Evolutionary conservation across 2,329 filamentous ascomycete genomes (phyloP), one percentile per base, ranked within the genome.

Genomic region (Cladorrhinum sp.): DNA sequence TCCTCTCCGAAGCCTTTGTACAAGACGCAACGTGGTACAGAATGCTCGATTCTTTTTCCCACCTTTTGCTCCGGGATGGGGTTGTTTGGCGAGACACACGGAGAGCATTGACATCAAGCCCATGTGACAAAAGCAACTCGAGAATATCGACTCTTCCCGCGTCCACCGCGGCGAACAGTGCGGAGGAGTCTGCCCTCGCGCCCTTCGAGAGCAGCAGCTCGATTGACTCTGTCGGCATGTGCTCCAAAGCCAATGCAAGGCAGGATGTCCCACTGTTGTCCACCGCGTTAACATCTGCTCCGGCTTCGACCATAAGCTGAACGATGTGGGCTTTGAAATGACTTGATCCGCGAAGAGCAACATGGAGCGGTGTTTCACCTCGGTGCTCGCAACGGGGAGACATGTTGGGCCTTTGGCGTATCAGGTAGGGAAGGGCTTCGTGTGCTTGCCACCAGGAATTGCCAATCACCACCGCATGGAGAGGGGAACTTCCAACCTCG

Each of bases 361-460:
- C 56, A 18, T 61, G 58, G 36, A 65, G 24, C 7, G 63, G 46
- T 9, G 63, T 63, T 3, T n/a, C n/a, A n/a, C n/a, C n/a, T n/a
- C n/a, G n/a, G n/a, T n/a, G n/a, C n/a, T n/a, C n/a, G n/a, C n/a
- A n/a, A n/a, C n/a, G n/a, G n/a, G n/a, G n/a, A n/a, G n/a, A n/a
- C n/a, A n/a, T n/a, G n/a, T n/a, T n/a, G n/a, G n/a, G n/a, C n/a
- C n/a, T n/a, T n/a, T n/a, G n/a, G n/a, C n/a, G n/a, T n/a, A n/a
- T n/a, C n/a, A 66, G 53, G 50, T 66, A 66, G 3, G 64, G 64
- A 9, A 65, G 53, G 16, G 66, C 65, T 7, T 49, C 14, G 18
- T 60, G 39, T 3, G 52, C 52, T 10, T 62, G 53, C 49, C 36
- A 49, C 61, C 58, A 39, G 20, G 52, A 21, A 8, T 61, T 18